A percentile compares a stretch with the other conserved stretches of the same genome.
Evolutionary conservation across 352 stramenopile genomes (phyloP).

Genomic region (Phytophthora colocasiae): DNA sequence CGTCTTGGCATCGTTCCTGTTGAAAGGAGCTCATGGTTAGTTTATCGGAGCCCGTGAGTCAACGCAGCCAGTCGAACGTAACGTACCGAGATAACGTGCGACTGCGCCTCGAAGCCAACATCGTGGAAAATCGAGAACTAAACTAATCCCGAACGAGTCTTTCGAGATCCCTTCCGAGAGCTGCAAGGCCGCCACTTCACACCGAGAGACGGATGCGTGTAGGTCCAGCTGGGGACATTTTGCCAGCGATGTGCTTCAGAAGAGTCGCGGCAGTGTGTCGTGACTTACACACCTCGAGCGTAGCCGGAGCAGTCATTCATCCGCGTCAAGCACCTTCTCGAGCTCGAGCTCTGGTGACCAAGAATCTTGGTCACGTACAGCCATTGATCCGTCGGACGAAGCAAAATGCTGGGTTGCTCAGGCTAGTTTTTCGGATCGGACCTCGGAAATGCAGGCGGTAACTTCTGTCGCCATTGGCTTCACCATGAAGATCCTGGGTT

Average conservation of each 20-base stretch:
- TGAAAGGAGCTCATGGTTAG: conserved; percentile 21
- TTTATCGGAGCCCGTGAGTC: conserved; percentile 29
- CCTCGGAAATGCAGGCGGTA: not conserved
- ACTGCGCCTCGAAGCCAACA: conserved; percentile 29
- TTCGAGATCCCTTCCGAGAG: conserved; percentile 32
- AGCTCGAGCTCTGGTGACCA: not conserved
- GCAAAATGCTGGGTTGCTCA: conserved; percentile 10
- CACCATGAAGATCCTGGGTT: conserved; percentile 1
- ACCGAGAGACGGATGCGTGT: conserved; percentile 37
- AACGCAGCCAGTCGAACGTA: conserved; percentile 21
- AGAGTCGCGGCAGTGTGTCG: conserved; percentile 20
- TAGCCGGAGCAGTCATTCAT: conserved; percentile 24
- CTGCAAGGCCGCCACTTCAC: conserved; percentile 22
- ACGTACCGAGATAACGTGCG: conserved; percentile 40
- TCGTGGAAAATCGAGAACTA: conserved; percentile 35
- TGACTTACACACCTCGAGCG: conserved; percentile 23
- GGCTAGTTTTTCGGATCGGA: conserved; percentile 9
- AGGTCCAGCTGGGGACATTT: conserved; percentile 35
- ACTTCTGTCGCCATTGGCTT: not conserved
- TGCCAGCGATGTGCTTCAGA: conserved; percentile 41
- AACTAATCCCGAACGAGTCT: conserved; percentile 21
- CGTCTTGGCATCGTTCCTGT: conserved; percentile 40
- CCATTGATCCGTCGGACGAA: conserved; percentile 11
- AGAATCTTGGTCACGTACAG: conserved; percentile 8
- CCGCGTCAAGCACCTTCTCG: not conserved